These are phyloP conservation scores for Sugiyamaella chiloensis DNA, from an alignment of 805 yeast genomes.

Conservation along the genomic window DNA sequence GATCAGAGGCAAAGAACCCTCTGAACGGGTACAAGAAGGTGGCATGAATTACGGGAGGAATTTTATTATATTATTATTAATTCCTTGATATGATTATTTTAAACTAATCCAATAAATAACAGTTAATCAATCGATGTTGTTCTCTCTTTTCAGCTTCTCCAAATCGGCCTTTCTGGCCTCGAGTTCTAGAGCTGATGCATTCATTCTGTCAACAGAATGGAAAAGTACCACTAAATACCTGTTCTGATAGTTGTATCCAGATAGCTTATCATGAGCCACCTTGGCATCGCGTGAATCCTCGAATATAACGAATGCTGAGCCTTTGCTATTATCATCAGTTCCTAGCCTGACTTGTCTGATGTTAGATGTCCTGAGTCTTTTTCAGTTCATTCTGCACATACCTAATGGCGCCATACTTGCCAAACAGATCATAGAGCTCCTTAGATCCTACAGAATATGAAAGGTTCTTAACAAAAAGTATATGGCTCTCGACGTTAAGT, in stretches of 20 bases:
- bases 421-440: slow-evolving; percentile 51
- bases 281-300: slow-evolving; percentile 47
- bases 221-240: slow-evolving; percentile 53
- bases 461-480: slow-evolving; percentile 52
- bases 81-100: neutral
- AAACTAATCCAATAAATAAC: slow-evolving; percentile 1
- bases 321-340: slow-evolving; percentile 38
- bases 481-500: slow-evolving; percentile 30
- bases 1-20: no score
- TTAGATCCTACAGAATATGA: slow-evolving; percentile 48
- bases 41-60: no score
- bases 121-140: slow-evolving; percentile 20
- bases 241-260: slow-evolving; percentile 58
- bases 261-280: slow-evolving; percentile 52
- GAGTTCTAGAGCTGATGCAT: slow-evolving; percentile 30
- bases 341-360: slow-evolving; percentile 48
- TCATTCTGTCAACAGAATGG: slow-evolving; percentile 44
- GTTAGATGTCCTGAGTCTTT: neutral
- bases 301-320: slow-evolving; percentile 56
- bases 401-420: slow-evolving; percentile 52
- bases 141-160: slow-evolving; percentile 28
- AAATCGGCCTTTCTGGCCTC: slow-evolving; percentile 30
- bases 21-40: neutral
- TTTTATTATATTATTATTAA: neutral
- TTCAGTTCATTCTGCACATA: slow-evolving; percentile 6